phyloP scores from a whole-genome alignment of 2,329 filamentous ascomycete genomes.

The Phialophora expanda region DNA sequence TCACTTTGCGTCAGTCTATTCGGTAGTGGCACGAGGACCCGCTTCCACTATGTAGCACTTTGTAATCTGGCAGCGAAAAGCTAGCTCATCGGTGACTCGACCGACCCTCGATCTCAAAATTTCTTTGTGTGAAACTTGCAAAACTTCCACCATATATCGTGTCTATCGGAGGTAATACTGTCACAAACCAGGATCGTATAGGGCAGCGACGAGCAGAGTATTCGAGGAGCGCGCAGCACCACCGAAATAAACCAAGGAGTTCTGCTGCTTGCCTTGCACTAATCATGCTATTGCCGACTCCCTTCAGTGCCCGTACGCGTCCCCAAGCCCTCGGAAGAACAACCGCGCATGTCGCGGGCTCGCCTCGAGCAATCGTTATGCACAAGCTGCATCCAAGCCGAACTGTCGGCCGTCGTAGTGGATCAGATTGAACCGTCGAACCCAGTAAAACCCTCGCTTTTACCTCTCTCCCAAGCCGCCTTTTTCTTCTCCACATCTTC shows the following conservation, averaged over 20 bases:
- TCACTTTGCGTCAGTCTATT: background rate
- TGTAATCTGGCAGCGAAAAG: background rate
- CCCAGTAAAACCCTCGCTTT: slow-evolving; percentile 35
- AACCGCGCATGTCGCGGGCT: background rate
- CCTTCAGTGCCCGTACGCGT: background rate
- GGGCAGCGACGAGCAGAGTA: background rate
- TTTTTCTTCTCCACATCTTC: slow-evolving; percentile 52
- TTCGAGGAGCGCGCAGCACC: background rate
- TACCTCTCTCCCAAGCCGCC: slow-evolving; percentile 37
- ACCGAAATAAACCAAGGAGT: background rate
- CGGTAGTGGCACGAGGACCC: too few species aligned
- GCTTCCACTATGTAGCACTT: background rate
- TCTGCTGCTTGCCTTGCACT: background rate
- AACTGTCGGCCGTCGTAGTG: background rate
- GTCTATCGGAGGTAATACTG: too few species aligned
- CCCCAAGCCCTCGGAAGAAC: background rate
- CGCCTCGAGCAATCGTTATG: background rate
- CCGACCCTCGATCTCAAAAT: background rate
- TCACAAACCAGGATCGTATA: background rate
- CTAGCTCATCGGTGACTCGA: background rate
- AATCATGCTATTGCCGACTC: background rate
- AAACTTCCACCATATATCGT: too few species aligned
- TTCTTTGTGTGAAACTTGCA: background rate
- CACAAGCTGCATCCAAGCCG: background rate
- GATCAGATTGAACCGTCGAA: background rate